phyloP scores from a whole-genome alignment of 306 rosid species.

The Medicago arabica region DNA sequence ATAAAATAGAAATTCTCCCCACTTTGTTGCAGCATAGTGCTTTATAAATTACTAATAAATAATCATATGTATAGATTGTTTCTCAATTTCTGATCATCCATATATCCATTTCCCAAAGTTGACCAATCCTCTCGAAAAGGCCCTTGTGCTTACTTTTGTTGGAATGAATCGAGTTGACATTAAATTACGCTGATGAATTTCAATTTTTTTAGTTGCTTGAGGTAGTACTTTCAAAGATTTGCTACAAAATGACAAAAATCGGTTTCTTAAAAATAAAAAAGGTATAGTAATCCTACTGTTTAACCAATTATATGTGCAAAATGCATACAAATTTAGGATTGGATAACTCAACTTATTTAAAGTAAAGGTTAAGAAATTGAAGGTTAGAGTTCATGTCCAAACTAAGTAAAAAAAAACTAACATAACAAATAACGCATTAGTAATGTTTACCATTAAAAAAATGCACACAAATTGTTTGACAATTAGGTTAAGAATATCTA shows the following conservation, averaged over 20 bases:
- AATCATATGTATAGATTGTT: neutral
- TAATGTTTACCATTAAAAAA: too few relatives aligned
- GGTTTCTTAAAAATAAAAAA: neutral
- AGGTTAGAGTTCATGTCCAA: too few relatives aligned
- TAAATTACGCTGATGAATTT: slow-evolving; percentile 1
- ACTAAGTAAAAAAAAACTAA: too few relatives aligned
- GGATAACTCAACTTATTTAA: too few relatives aligned
- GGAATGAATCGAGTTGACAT: neutral
- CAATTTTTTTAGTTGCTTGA: slow-evolving; percentile 11
- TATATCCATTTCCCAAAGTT: slow-evolving; percentile 33
- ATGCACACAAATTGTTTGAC: too few relatives aligned
- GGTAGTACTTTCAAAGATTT: neutral
- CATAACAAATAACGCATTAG: too few relatives aligned
- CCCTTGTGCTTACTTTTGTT: neutral
- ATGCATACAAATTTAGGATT: neutral
- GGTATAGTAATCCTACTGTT: neutral
- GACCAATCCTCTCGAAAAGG: slow-evolving; percentile 32
- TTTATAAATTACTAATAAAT: slow-evolving; percentile 31
- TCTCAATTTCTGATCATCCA: slow-evolving; percentile 13
- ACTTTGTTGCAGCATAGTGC: slow-evolving; percentile 40
- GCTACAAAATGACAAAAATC: neutral
- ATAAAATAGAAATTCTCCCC: slow-evolving; percentile 26
- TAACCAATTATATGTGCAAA: neutral
- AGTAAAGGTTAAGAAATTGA: too few relatives aligned
- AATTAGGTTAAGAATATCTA: too few relatives aligned